Percentiles rank a stretch among this genome's conserved stretches.
phyloP scores from a whole-genome alignment of 345 rosid genomes.

The Hibiscus mutabilis region DNA sequence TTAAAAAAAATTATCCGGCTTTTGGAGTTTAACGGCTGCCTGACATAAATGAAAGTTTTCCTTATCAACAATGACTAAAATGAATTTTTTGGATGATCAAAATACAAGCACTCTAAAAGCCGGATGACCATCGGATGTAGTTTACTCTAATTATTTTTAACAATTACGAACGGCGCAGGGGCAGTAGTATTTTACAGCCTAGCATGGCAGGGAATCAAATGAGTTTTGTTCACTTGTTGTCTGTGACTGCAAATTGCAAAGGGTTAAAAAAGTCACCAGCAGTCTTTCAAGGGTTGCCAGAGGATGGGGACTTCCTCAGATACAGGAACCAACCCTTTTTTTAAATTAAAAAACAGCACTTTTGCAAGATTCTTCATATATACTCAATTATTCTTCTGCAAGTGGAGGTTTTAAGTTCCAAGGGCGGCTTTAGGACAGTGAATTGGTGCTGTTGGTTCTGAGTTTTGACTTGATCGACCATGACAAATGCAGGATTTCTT shows the following conservation, averaged over 20 bases:
- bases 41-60: too few species aligned
- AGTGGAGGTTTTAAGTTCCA: conserved; percentile 7
- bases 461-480: conserved; percentile 16
- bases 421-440: conserved; percentile 6
- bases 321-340: conserved; percentile 35
- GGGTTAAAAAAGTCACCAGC: neutral
- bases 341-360: neutral
- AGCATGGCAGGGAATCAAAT: conserved; percentile 14
- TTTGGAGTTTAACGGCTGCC: too few species aligned
- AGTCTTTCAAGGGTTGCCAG: neutral
- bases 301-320: conserved; percentile 32
- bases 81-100: too few species aligned
- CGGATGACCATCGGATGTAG: too few species aligned
- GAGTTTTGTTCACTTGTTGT: neutral
- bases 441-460: conserved; percentile 14
- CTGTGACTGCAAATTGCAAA: neutral
- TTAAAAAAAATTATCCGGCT: too few species aligned
- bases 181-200: conserved; percentile 11
- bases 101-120: too few species aligned
- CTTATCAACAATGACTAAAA: too few species aligned
- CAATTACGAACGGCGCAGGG: neutral
- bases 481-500: conserved; percentile 7
- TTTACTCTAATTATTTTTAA: neutral
- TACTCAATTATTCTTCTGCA: conserved; percentile 4
- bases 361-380: conserved; percentile 12